Base-by-base conservation (phyloP, 2,329 filamentous ascomycete species). In the Gremmenia infestans region DNA sequence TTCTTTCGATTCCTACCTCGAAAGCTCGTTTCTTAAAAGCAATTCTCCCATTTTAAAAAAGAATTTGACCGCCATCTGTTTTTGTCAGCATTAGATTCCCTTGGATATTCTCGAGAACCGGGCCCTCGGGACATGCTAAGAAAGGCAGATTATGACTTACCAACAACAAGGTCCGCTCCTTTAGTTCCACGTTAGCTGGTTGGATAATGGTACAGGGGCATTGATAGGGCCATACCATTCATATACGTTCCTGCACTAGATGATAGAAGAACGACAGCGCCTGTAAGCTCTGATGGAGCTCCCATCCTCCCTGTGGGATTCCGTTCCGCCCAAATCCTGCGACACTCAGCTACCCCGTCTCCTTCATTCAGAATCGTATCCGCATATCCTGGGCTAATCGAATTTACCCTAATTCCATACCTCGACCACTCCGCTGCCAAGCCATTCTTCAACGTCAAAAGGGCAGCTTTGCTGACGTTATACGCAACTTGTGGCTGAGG, bases 351-450 rank as follows among this genome's bases (percentile, higher is more conserved):
- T 48, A 89, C 68, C 0, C 80, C 81, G 7, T 79, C 77, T 0
- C 85, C 85, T 57, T 83, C 83, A 65, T 90, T 91, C 48, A 91
- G 48, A 45, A 68, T 64, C 3, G 67, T 68, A 47, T 70, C 87
- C 83, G 91, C 89, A 63, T 91, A 91, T 0, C 88, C 88, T 0
- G 88, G 88, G 40, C 79, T 83, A 46, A 92, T 77, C 17, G 77
- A 81, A 63, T 92, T 91, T 5, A 88, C 83, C 2, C 85, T 72
- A 58, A 92, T 88, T 0, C 88, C 88, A 67, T 86, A 79, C 1
- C 75, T 72, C 1, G 84, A 85, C 88, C 87, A 91, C 70, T 92
- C 88, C 0, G 84, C 86, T 0, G 87, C 88, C 15, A 91, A 71
- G 37, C 77, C 84, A 60, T 78, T 81, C 50, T 82, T 84, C 62